Evolutionary conservation across 1,284 basidiomycete species (phyloP).

Genomic region (Heterobasidion annosum): DNA sequence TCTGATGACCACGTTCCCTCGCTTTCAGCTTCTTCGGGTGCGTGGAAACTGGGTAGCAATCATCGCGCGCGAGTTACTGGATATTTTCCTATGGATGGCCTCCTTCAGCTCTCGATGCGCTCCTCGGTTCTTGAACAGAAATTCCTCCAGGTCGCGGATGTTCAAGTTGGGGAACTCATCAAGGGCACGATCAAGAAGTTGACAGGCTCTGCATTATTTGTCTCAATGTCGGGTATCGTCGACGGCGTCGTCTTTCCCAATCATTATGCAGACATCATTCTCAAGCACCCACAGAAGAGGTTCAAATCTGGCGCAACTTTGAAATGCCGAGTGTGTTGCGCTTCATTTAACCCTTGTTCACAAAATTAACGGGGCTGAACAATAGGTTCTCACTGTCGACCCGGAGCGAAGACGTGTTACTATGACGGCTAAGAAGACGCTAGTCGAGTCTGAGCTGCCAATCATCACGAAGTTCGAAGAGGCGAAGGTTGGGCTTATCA

Average conservation of each 20-base stretch:
- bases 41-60: slow-evolving; percentile 72
- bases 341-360: background rate
- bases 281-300: slow-evolving; percentile 89
- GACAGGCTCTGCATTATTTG: slow-evolving; percentile 73
- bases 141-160: slow-evolving; percentile 82
- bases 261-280: slow-evolving; percentile 90
- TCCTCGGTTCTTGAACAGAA: slow-evolving; percentile 79
- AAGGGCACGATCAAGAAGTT: slow-evolving; percentile 83
- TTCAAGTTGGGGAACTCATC: slow-evolving; percentile 76
- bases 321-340: slow-evolving; percentile 69
- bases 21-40: slow-evolving; percentile 60
- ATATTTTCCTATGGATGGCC: slow-evolving; percentile 81
- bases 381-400: slow-evolving; percentile 82
- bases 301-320: slow-evolving; percentile 83
- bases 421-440: slow-evolving; percentile 88
- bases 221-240: slow-evolving; percentile 78
- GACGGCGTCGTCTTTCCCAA: slow-evolving; percentile 93
- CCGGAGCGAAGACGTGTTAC: slow-evolving; percentile 75
- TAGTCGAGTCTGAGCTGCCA: slow-evolving; percentile 76
- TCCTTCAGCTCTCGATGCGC: slow-evolving; percentile 82
- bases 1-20: slow-evolving; percentile 86
- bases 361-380: slow-evolving; percentile 2
- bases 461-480: slow-evolving; percentile 63
- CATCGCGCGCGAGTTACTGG: slow-evolving; percentile 90
- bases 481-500: slow-evolving; percentile 64